These are phyloP conservation scores for Alternaria infectoria DNA, from an alignment of 2,329 filamentous ascomycete species.

Conservation along the genomic window DNA sequence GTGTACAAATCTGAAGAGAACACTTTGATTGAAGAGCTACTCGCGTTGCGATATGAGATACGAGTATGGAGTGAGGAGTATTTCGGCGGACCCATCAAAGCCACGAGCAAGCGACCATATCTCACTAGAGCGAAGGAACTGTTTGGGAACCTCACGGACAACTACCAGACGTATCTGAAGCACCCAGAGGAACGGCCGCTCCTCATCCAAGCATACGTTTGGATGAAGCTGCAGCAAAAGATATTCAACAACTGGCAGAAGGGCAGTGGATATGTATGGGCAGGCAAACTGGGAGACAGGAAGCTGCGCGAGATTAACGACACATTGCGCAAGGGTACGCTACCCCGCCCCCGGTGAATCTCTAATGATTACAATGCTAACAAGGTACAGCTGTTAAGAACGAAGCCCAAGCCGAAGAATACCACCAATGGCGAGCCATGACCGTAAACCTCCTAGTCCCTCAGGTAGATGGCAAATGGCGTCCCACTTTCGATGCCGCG, in stretches of 20 bases:
- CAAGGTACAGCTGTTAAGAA: constrained; percentile 42
- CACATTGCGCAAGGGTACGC: constrained; percentile 43
- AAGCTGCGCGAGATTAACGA: constrained; percentile 46
- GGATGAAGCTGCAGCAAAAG: constrained; percentile 45
- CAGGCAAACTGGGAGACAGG: constrained; percentile 46
- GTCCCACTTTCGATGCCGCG: constrained; percentile 43
- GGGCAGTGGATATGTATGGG: constrained; percentile 48
- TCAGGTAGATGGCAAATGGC: constrained; percentile 45
- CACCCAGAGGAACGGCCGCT: constrained; percentile 40
- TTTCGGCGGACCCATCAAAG: constrained; percentile 37
- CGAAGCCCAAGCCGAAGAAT: constrained; percentile 44
- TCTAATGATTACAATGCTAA: constrained; percentile 9
- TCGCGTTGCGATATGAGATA: constrained; percentile 43
- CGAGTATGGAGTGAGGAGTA: constrained; percentile 45
- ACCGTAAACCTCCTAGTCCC: constrained; percentile 47
- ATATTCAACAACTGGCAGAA: constrained; percentile 46
- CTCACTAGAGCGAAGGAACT: constrained; percentile 40
- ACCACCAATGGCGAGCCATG: constrained; percentile 45
- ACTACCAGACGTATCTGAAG: constrained; percentile 43
- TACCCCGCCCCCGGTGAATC: background rate
- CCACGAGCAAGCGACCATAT: constrained; percentile 39
- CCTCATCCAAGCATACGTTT: constrained; percentile 46
- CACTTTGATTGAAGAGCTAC: constrained; percentile 44
- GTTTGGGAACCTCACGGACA: constrained; percentile 43
- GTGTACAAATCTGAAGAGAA: constrained; percentile 47